Evolutionary conservation across 495 filamentous ascomycete species (phyloP).

Genomic region (Staphylotrichum longicolle): DNA sequence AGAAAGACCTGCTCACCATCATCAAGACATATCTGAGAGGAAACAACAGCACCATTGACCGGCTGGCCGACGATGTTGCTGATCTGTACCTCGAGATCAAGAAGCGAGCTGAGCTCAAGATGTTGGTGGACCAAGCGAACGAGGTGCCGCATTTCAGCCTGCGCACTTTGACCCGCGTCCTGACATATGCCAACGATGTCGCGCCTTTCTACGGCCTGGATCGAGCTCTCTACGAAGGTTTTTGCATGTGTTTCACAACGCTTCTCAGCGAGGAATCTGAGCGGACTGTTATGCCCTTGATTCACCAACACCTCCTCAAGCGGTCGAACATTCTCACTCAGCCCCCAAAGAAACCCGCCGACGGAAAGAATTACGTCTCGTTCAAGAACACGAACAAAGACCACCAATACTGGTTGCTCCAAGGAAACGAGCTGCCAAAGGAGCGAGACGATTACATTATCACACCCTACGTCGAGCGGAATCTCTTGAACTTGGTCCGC

Average conservation of each 20-base stretch:
- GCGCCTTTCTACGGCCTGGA: slow-evolving; percentile 83
- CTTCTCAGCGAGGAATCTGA: slow-evolving; percentile 77
- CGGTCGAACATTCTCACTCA: slow-evolving; percentile 67
- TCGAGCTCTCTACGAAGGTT: slow-evolving; percentile 87
- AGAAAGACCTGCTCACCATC: slow-evolving; percentile 77
- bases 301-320: slow-evolving; percentile 72
- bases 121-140: slow-evolving; percentile 87
- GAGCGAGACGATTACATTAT: slow-evolving; percentile 90
- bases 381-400: slow-evolving; percentile 59
- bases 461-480: slow-evolving; percentile 90
- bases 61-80: slow-evolving; percentile 72
- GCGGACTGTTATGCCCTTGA: slow-evolving; percentile 68
- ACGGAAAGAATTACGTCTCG: slow-evolving; percentile 75
- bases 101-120: slow-evolving; percentile 72
- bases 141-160: slow-evolving; percentile 95
- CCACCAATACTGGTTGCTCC: slow-evolving; percentile 87
- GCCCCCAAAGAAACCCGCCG: slow-evolving; percentile 68
- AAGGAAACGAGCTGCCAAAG: slow-evolving; percentile 62
- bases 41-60: slow-evolving; percentile 60
- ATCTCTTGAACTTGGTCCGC: slow-evolving; percentile 87
- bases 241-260: slow-evolving; percentile 97
- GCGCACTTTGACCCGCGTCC: slow-evolving; percentile 84
- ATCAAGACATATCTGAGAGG: slow-evolving; percentile 81
- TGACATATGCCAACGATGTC: slow-evolving; percentile 83
- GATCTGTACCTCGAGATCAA: slow-evolving; percentile 84